Evolutionary conservation across 176 grass and related monocot genomes (phyloP).

Genomic region (Carex littledalei): DNA sequence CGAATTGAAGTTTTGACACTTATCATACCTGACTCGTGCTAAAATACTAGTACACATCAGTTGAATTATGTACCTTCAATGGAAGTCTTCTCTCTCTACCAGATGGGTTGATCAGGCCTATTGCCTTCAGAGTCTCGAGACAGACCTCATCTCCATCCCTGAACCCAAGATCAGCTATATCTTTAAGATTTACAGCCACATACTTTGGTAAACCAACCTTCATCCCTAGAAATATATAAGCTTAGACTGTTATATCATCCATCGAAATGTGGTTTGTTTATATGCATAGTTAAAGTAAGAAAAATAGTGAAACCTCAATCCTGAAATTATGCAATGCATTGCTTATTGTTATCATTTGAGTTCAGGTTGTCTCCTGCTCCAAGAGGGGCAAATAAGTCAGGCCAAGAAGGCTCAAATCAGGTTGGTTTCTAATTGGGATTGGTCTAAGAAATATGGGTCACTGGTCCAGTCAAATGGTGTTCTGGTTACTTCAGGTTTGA

Average conservation of each 20-base stretch:
- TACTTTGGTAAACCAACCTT: conserved; percentile 79
- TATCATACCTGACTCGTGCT: neutral
- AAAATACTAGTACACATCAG: neutral
- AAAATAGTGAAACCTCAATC: neutral
- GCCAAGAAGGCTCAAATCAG: neutral
- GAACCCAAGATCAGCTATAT: conserved; percentile 63
- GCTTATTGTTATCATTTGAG: neutral
- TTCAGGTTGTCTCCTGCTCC: neutral
- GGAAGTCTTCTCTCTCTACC: conserved; percentile 85
- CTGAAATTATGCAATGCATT: neutral
- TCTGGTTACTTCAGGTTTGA: neutral
- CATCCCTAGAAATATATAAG: conserved; percentile 61
- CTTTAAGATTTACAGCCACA: conserved; percentile 83
- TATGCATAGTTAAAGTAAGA: neutral
- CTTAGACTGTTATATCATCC: conserved; percentile 17
- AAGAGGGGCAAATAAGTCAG: neutral
- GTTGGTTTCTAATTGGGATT: neutral
- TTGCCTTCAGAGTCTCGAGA: conserved; percentile 65
- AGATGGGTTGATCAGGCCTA: conserved; percentile 82
- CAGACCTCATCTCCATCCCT: conserved; percentile 89
- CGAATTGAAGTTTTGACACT: neutral
- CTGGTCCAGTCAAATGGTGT: neutral
- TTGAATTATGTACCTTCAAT: conserved; percentile 53
- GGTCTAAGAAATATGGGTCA: neutral
- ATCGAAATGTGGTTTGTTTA: neutral